These are phyloP conservation scores for Lachnellula cervina DNA, from an alignment of 2,329 filamentous ascomycete species.

Conservation along the genomic window DNA sequence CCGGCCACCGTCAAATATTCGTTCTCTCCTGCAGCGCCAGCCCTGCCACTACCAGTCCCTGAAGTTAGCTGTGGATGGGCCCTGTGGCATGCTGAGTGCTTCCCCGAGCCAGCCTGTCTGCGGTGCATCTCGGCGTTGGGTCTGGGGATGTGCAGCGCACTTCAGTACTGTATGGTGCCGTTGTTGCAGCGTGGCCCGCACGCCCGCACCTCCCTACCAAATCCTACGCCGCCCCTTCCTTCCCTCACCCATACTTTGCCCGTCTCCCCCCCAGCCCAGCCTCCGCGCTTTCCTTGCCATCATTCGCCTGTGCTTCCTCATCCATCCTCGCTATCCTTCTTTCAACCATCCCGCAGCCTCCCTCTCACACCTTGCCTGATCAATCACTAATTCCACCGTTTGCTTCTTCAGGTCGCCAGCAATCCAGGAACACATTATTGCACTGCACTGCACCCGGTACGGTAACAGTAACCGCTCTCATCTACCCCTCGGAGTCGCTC, in stretches of 20 bases:
- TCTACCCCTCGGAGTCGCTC: slow-evolving; percentile 1
- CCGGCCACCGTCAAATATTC: not conserved
- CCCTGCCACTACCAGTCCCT: not conserved
- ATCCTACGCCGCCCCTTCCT: not conserved
- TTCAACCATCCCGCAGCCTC: slow-evolving; percentile 27
- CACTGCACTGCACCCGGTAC: not conserved
- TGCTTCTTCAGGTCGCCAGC: not conserved
- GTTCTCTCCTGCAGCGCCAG: not conserved
- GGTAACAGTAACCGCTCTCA: slow-evolving; percentile 5
- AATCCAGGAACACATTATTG: not conserved
- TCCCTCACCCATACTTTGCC: slow-evolving; percentile 10
- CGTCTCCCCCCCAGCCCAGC: not conserved
- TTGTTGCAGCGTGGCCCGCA: not conserved
- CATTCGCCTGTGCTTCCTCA: slow-evolving; percentile 23
- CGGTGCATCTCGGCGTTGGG: too few species aligned
- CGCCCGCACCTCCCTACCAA: slow-evolving; percentile 1
- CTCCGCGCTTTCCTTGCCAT: slow-evolving; percentile 9
- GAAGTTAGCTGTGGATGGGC: too few species aligned
- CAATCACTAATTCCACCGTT: slow-evolving; percentile 27
- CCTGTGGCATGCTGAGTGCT: too few species aligned
- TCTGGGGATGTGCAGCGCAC: too few species aligned
- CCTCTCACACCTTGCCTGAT: slow-evolving; percentile 28
- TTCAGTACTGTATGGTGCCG: too few species aligned
- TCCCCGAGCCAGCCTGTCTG: too few species aligned
- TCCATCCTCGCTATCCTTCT: slow-evolving; percentile 25